phyloP scores from a whole-genome alignment of 257 asterid genomes.

The Solanum neorickii region DNA sequence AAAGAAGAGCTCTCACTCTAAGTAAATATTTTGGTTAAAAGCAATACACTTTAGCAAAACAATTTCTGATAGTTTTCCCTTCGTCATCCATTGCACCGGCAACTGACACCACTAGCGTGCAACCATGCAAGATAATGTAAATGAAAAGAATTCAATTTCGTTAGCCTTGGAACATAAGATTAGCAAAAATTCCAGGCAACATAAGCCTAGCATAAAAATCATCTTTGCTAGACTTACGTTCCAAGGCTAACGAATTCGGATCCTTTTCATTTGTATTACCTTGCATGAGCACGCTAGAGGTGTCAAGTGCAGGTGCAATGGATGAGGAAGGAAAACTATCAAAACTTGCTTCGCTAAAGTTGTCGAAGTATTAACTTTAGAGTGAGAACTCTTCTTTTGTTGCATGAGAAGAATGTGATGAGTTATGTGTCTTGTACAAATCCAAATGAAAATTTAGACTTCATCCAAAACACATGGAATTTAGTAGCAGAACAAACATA shows the following conservation, averaged over 20 bases:
- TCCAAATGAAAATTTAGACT: conserved; percentile 17
- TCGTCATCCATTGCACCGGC: conserved; percentile 3
- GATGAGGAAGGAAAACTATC: too few relatives aligned
- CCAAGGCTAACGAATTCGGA: too few relatives aligned
- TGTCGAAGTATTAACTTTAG: too few relatives aligned
- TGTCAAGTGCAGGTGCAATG: too few relatives aligned
- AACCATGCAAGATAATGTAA: conserved; percentile 17
- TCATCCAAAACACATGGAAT: background rate
- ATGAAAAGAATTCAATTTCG: conserved; percentile 8
- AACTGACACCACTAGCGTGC: background rate
- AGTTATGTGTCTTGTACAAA: conserved; percentile 8
- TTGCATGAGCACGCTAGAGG: too few relatives aligned
- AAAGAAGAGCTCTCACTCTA: conserved; percentile 29
- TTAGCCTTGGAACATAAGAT: conserved; percentile 6
- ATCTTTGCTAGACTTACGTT: too few relatives aligned
- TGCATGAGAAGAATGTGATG: too few relatives aligned
- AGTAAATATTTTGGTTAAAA: conserved; percentile 14
- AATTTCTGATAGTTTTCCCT: conserved; percentile 1
- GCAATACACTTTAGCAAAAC: conserved; percentile 8
- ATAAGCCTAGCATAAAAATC: background rate
- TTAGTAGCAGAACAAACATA: conserved; percentile 11
- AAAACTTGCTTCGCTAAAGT: too few relatives aligned
- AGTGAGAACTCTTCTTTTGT: too few relatives aligned
- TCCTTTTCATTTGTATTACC: too few relatives aligned
- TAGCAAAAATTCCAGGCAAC: conserved; percentile 1